A percentile compares a stretch with the other conserved stretches of the same genome.
phyloP scores from a whole-genome alignment of 169 alveolate species.

The Plasmodium malariae region DNA sequence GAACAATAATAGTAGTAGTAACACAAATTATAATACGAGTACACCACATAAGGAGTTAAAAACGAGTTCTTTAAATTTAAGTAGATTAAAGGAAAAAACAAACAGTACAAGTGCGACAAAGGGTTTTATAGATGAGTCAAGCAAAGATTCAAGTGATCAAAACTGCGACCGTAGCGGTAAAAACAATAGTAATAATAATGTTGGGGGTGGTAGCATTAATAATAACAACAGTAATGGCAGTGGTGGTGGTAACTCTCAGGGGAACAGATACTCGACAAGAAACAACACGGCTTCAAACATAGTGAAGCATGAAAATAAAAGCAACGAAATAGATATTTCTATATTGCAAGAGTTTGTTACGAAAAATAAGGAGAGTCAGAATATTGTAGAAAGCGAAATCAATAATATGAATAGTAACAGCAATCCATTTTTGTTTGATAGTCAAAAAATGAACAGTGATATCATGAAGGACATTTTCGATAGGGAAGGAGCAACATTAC shows the following conservation, averaged over 20 bases:
- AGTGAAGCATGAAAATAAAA: neutral
- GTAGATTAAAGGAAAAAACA: conserved; percentile 45
- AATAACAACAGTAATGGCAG: neutral
- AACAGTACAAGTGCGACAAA: neutral
- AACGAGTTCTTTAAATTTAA: conserved; percentile 57
- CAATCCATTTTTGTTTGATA: neutral
- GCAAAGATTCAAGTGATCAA: conserved; percentile 53
- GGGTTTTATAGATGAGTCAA: conserved; percentile 48
- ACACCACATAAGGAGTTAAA: conserved; percentile 48
- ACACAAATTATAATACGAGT: neutral
- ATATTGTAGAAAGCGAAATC: conserved; percentile 2
- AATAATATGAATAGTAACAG: neutral
- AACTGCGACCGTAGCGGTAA: conserved; percentile 12
- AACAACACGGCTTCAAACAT: conserved; percentile 46
- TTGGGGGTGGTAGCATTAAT: neutral
- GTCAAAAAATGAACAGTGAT: neutral
- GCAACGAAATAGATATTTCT: conserved; percentile 50
- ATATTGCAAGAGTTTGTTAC: conserved; percentile 59
- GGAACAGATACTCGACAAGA: conserved; percentile 39
- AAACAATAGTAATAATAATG: conserved; percentile 1
- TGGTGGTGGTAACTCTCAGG: neutral
- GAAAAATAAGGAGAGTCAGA: conserved; percentile 27
- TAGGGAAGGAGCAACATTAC: no score
- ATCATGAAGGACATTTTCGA: neutral
- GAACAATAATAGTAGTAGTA: neutral